Evolutionary conservation across 2,329 filamentous ascomycete species (phyloP), one percentile per base, ranked within the genome.

Genomic region (Colletotrichum paranaense): DNA sequence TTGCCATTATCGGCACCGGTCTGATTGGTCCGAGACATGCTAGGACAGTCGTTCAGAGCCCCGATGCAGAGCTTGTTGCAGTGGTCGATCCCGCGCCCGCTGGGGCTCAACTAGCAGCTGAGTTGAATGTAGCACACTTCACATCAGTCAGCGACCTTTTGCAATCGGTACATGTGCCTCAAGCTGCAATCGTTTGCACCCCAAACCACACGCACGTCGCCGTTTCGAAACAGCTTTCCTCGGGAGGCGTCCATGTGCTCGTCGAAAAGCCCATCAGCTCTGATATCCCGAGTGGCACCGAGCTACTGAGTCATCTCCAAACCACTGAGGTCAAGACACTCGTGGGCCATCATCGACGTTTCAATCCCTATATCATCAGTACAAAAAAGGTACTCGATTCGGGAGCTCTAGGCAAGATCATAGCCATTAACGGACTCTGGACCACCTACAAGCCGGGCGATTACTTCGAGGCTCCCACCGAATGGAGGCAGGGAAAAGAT

Each of bases 261-360:
- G 83, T 90, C 24, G 90, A 91, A 76, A 91, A 91, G 76, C 89
- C 89, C 0, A 78, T 91, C 28, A 85, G 86, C 53, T 84, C 80
- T 5, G 81, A 84, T 38, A 79, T 85, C 26, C 59, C 73, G 0
- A 81, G 79, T 16, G 86, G 85, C 0, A 75, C 78, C 22, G 78
- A 72, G 2, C 76, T 85, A 0, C 56, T 84, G 0, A 64, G 70
- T 0, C 75, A 79, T 35, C 75, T 82, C 1, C 70, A 76, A 3
- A 63, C 74, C 7, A 75, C 80, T 0, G 76, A 78, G 1, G 79
- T 85, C n/a, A 84, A 85, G n/a, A 80, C 88, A 1, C 80, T 90
- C 1, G 87, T 89, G 1, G 89, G 89, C 7, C 89, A 91, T 74
- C 89, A 91, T 76, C 84, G 89, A 11, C 85, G 89, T 3, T 91